phyloP scores from a whole-genome alignment of 2,329 filamentous ascomycete genomes.

The Epicoccum nigrum region DNA sequence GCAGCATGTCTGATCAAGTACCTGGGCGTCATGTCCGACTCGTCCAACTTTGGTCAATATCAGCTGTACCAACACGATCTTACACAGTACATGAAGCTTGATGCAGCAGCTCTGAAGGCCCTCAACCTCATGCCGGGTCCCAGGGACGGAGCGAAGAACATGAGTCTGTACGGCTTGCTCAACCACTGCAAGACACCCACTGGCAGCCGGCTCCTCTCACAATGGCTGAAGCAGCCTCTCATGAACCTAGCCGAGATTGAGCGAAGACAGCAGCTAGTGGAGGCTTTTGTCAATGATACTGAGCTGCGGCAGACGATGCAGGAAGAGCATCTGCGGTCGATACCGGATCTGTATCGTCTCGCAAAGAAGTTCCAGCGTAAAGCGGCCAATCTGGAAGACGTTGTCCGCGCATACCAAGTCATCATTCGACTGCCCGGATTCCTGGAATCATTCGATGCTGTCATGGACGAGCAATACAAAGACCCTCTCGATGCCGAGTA shows the following conservation, averaged over 20 bases:
- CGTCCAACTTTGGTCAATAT: slow-evolving; percentile 96
- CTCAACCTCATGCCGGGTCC: slow-evolving; percentile 97
- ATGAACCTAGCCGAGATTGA: slow-evolving; percentile 92
- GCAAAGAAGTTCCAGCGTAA: slow-evolving; percentile 94
- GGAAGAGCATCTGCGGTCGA: slow-evolving; percentile 89
- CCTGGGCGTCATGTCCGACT: slow-evolving; percentile 84
- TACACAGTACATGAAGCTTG: slow-evolving; percentile 97
- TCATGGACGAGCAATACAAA: slow-evolving; percentile 95
- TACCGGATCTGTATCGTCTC: slow-evolving; percentile 91
- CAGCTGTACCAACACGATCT: slow-evolving; percentile 97
- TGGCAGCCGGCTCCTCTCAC: slow-evolving; percentile 84
- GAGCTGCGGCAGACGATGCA: slow-evolving; percentile 95
- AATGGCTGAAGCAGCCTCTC: slow-evolving; percentile 97
- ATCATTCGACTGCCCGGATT: slow-evolving; percentile 90
- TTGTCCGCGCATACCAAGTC: slow-evolving; percentile 93
- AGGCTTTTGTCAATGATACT: slow-evolving; percentile 91
- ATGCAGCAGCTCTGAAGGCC: slow-evolving; percentile 90
- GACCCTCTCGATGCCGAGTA: slow-evolving; percentile 86
- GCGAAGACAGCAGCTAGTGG: slow-evolving; percentile 89
- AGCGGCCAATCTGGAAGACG: slow-evolving; percentile 90
- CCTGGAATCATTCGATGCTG: slow-evolving; percentile 82
- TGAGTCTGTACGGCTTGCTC: slow-evolving; percentile 92
- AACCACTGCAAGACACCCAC: slow-evolving; percentile 98
- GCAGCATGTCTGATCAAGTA: slow-evolving; percentile 95
- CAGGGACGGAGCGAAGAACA: slow-evolving; percentile 92